These are phyloP conservation scores for Pythium vanterpoolii DNA, from an alignment of 352 stramenopile species.

Conservation along the genomic window DNA sequence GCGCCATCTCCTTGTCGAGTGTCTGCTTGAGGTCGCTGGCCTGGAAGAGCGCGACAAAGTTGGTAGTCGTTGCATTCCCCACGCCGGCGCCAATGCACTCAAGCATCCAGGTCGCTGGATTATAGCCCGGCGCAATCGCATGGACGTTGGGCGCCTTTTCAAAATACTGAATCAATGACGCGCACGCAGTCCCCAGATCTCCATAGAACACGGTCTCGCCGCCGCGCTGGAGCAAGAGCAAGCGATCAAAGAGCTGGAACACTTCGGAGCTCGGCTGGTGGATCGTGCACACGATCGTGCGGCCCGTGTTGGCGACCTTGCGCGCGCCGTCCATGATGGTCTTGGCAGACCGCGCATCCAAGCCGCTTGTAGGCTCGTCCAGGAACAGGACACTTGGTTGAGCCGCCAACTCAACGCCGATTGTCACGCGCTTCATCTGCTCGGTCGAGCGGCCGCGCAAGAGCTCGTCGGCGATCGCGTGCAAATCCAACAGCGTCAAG, in stretches of 20 bases:
- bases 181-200: background rate
- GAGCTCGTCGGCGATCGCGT: slow-evolving; percentile 36
- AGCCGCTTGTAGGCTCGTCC: slow-evolving; percentile 31
- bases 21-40: background rate
- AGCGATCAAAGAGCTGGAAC: slow-evolving; percentile 16
- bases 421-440: slow-evolving; percentile 33
- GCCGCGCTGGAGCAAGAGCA: slow-evolving; percentile 78
- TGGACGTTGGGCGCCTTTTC: background rate
- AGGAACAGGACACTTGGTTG: slow-evolving; percentile 29
- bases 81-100: slow-evolving; percentile 9
- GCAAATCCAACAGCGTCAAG: slow-evolving; percentile 58
- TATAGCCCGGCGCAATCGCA: background rate
- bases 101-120: slow-evolving; percentile 29
- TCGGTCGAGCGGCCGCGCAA: slow-evolving; percentile 19
- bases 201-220: slow-evolving; percentile 32
- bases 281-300: slow-evolving; percentile 30
- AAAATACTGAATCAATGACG: background rate
- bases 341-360: slow-evolving; percentile 86
- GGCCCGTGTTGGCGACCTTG: slow-evolving; percentile 49
- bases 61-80: background rate
- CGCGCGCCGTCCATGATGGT: slow-evolving; percentile 85
- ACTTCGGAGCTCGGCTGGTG: slow-evolving; percentile 31
- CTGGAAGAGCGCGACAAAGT: slow-evolving; percentile 10
- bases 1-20: slow-evolving; percentile 13
- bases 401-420: slow-evolving; percentile 28